A percentile compares a stretch with the other conserved stretches of the same genome.
Evolutionary conservation across 2,329 filamentous ascomycete genomes (phyloP).

Genomic region (Aspergillus pseudotamarii): DNA sequence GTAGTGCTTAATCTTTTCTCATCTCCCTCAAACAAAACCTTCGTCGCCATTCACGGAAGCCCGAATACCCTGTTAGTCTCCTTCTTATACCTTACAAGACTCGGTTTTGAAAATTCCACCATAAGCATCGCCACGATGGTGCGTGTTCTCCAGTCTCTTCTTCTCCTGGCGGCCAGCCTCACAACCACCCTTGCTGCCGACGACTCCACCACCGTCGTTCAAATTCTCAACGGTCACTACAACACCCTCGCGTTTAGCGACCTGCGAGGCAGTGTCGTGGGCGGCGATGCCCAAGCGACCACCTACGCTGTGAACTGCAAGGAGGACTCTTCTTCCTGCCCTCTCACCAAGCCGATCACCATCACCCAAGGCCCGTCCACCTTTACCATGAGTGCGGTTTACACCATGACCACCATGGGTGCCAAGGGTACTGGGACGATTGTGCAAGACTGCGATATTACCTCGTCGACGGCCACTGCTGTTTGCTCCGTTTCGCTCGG

Average conservation of each 20-base stretch:
- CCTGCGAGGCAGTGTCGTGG: conserved; percentile 19
- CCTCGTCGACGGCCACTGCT: neutral
- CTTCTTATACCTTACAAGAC: neutral
- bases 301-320: conserved; percentile 20
- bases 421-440: conserved; percentile 12
- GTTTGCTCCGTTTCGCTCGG: conserved; percentile 4
- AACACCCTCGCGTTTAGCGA: conserved; percentile 7
- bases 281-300: conserved; percentile 20
- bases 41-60: neutral
- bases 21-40: neutral
- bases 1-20: neutral
- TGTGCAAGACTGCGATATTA: conserved; percentile 16
- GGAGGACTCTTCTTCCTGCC: conserved; percentile 7
- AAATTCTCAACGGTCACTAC: conserved; percentile 15
- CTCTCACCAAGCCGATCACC: conserved; percentile 17
- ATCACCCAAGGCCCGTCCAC: conserved; percentile 25
- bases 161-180: conserved; percentile 3
- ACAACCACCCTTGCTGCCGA: conserved; percentile 5
- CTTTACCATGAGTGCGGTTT: conserved; percentile 16
- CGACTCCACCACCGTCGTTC: conserved; percentile 12
- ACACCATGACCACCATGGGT: conserved; percentile 8
- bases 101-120: neutral
- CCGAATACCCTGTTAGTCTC: neutral
- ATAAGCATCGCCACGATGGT: neutral
- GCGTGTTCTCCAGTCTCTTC: neutral